Base-by-base conservation (phyloP, 768 basidiomycete species). In the Leucosporidium scottii region DNA sequence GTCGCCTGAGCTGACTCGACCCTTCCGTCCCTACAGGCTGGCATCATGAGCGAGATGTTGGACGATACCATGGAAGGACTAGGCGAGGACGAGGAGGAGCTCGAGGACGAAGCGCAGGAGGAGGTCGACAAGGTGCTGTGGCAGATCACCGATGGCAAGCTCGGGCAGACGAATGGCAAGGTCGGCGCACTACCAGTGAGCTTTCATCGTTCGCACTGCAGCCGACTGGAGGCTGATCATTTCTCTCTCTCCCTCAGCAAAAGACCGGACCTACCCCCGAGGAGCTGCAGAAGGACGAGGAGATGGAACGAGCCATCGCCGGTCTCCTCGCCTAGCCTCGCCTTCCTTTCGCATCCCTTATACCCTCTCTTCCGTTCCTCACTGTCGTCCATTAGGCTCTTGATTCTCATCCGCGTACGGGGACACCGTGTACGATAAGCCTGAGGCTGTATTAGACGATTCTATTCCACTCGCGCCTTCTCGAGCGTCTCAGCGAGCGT, bases 31-130 rank as follows among this genome's bases (percentile, higher is more conserved):
- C 54, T 4, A 31, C 72, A 97, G 93, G 92, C 93, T 44, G 96
- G 96, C 3, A 90, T 99, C 69, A 86, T 98, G 85, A 90, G 92
- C 74, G 96, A 99, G 78, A 98, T 98, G 96, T 80, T 99, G 62
- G 92, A 93, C 68, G 93, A 96, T 74, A 90, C 86, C 54, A 81
- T 99, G 30, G 88, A 92, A 57, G 66, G 73, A 15, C 82, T 92
- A 78, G 64, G 72, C 54, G 91, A 93, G 6, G 92, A 94, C 58
- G 93, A 96, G 54, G 93, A 94, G 70, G 94, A 93, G 73, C 78
- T 98, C 36, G 90, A 92, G 75, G 93, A 93, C 73, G 96, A 99
- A 79, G 96, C 96, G 6, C 93, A 97, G 74, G 91, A 86, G 17
- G 96, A 99, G 77, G 91, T 99, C 15, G 96, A 99, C 76, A 96